phyloP scores from a whole-genome alignment of 2,329 filamentous ascomycete genomes.

The Curvularia sp. region DNA sequence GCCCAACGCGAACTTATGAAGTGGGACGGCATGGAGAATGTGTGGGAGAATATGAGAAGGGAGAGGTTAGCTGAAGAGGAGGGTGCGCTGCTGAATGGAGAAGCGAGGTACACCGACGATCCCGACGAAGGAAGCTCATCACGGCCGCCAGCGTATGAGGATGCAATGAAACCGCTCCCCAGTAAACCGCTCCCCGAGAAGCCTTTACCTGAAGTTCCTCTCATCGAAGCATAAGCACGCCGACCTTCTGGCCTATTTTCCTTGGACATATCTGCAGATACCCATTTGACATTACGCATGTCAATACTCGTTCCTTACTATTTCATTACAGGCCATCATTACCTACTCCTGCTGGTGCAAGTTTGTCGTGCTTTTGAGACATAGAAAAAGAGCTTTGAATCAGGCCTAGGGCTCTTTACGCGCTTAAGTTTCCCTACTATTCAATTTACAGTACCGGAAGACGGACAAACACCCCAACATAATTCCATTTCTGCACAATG shows the following conservation, averaged over 20 bases:
- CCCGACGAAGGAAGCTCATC: constrained; percentile 27
- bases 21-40: constrained; percentile 46
- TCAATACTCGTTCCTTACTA: not conserved
- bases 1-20: constrained; percentile 39
- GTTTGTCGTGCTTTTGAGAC: not conserved
- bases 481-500: not conserved
- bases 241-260: not conserved
- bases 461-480: not conserved
- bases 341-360: not conserved
- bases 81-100: constrained; percentile 26
- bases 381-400: not conserved
- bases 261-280: not conserved
- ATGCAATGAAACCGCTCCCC: constrained; percentile 32
- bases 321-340: not conserved
- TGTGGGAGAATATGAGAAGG: constrained; percentile 40
- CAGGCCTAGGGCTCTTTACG: not conserved
- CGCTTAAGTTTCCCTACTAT: not conserved
- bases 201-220: constrained; percentile 44
- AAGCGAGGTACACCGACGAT: constrained; percentile 34
- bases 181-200: constrained; percentile 47
- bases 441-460: not conserved
- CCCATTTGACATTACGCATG: not conserved
- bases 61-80: constrained; percentile 34
- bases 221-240: constrained; percentile 37
- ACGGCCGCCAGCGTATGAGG: constrained; percentile 11